These are phyloP conservation scores for Colletotrichum eremochloae DNA, from an alignment of 2,329 filamentous ascomycete genomes.

Conservation along the genomic window DNA sequence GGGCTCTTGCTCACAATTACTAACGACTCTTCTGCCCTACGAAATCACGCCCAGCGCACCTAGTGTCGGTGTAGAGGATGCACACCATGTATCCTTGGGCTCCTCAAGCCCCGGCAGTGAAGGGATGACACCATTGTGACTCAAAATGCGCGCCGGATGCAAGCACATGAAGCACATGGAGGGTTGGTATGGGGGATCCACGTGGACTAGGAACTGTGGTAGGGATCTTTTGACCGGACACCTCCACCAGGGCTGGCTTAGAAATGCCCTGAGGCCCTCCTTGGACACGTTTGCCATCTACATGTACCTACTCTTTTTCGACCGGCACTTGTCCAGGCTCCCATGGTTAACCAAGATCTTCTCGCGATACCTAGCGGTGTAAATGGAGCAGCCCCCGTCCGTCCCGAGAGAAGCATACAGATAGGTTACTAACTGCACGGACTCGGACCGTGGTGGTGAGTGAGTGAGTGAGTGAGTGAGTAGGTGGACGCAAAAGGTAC, in stretches of 20 bases:
- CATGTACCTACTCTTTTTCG: background rate
- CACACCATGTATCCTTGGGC: background rate
- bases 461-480: background rate
- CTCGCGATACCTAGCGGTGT: background rate
- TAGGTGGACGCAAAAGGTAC: background rate
- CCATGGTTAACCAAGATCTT: background rate
- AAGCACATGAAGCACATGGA: background rate
- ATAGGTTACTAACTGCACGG: too few relatives aligned
- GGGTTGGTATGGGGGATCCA: background rate
- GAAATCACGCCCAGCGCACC: background rate
- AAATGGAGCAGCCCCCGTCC: background rate
- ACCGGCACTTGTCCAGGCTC: background rate
- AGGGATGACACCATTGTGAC: slow-evolving; percentile 12
- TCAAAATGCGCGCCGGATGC: background rate
- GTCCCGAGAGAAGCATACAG: background rate
- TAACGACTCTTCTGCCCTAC: slow-evolving; percentile 5
- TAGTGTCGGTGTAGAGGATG: background rate
- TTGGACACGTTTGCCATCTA: background rate
- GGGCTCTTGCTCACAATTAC: background rate
- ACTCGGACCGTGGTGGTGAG: background rate
- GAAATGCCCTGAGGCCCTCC: background rate
- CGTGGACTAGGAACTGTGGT: background rate
- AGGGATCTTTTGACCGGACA: background rate
- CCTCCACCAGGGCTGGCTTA: background rate
- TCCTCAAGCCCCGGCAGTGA: background rate